Conservation (phyloP, 2,329 filamentous ascomycete genomes). For the Pestalotiopsis sp. region DNA sequence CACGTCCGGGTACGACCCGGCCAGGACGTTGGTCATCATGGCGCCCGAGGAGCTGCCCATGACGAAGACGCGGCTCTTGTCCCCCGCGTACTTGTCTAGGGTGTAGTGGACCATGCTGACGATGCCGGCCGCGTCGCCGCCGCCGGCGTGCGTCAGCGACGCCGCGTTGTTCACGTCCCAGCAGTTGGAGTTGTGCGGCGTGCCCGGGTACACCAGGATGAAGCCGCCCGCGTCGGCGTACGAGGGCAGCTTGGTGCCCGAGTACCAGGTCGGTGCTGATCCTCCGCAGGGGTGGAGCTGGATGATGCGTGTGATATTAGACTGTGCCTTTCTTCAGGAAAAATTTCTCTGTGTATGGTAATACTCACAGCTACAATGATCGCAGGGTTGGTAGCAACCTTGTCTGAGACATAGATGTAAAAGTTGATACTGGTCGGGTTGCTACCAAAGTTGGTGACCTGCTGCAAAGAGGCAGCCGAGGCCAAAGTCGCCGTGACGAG, state of each 20-base stretch:
- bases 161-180: conserved; percentile 24
- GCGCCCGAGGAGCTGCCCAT: conserved; percentile 20
- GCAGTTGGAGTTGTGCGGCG: conserved; percentile 20
- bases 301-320: background rate
- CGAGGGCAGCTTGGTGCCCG: conserved; percentile 18
- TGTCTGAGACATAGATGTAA: conserved; percentile 48
- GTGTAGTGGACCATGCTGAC: conserved; percentile 24
- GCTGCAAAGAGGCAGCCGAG: conserved; percentile 14
- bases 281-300: conserved; percentile 20
- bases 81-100: conserved; percentile 15
- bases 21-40: conserved; percentile 26
- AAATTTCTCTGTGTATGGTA: background rate
- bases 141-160: conserved; percentile 20
- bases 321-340: background rate
- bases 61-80: conserved; percentile 15
- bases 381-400: conserved; percentile 29
- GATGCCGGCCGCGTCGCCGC: conserved; percentile 21
- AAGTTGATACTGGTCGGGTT: conserved; percentile 44
- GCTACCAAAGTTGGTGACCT: conserved; percentile 43
- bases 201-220: conserved; percentile 19
- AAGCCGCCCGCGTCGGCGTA: conserved; percentile 19
- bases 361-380: conserved; percentile 25
- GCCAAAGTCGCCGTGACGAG: conserved; percentile 7
- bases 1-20: conserved; percentile 22
- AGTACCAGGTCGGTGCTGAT: conserved; percentile 18